Conservation (phyloP, 768 basidiomycete genomes). For the Trametes cubensis region DNA sequence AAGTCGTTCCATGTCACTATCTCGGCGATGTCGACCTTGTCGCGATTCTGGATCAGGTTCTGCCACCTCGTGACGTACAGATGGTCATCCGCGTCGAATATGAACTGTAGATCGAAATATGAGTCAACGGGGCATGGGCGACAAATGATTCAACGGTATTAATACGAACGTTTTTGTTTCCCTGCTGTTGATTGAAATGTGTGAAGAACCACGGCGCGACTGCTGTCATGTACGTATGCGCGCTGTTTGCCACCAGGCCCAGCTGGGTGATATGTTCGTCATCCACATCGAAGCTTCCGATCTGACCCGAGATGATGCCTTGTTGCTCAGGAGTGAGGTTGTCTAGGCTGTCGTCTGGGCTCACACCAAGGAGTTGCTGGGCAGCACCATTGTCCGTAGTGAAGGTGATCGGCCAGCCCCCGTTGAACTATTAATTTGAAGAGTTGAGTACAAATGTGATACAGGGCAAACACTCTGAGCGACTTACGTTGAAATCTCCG, state of each 20-base stretch:
- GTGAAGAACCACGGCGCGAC: constrained; percentile 80
- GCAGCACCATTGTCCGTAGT: constrained; percentile 38
- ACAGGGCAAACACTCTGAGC: constrained; percentile 7
- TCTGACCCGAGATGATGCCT: constrained; percentile 25
- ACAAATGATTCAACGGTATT: not conserved
- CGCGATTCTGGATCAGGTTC: constrained; percentile 54
- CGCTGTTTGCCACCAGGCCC: constrained; percentile 25
- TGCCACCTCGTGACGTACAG: constrained; percentile 68
- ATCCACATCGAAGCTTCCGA: constrained; percentile 37
- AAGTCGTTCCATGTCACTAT: constrained; percentile 79
- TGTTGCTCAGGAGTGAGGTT: constrained; percentile 16
- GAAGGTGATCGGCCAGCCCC: constrained; percentile 51
- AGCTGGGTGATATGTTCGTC: constrained; percentile 38
- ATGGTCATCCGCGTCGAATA: constrained; percentile 64
- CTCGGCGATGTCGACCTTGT: constrained; percentile 51
- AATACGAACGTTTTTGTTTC: constrained; percentile 54
- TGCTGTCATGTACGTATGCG: constrained; percentile 36
- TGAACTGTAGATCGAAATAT: constrained; percentile 43
- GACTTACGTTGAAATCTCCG: constrained; percentile 55
- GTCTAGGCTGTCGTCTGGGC: constrained; percentile 22
- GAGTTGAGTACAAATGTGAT: not conserved
- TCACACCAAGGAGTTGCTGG: constrained; percentile 36
- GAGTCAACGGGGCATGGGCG: not conserved
- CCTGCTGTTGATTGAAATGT: constrained; percentile 59
- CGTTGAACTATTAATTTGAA: constrained; percentile 56